phyloP scores from a whole-genome alignment of 2,329 filamentous ascomycete genomes.

The Neonectria coccinea region DNA sequence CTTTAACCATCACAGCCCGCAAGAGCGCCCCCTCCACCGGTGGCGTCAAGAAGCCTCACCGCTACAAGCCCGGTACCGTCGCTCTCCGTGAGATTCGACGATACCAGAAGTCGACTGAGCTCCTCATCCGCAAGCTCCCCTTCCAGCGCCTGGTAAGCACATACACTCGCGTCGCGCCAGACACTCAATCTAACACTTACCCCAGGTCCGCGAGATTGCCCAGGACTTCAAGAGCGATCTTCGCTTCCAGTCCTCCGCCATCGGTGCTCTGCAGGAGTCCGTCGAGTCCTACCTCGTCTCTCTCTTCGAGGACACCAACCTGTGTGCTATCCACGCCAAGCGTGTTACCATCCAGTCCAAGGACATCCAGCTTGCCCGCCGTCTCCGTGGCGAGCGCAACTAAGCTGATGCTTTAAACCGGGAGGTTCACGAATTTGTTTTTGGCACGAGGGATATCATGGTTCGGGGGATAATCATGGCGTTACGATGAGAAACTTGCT shows the following conservation, averaged over 20 bases:
- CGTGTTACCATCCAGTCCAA: conserved; percentile 98
- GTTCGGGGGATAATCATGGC: conserved; percentile 60
- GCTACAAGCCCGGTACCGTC: conserved; percentile 92
- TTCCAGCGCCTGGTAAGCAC: conserved; percentile 88
- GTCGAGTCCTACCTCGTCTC: conserved; percentile 99
- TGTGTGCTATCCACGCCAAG: conserved; percentile 99
- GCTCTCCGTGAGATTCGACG: conserved; percentile 98
- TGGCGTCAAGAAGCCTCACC: conserved; percentile 95
- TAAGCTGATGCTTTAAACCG: conserved; percentile 59
- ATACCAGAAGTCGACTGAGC: conserved; percentile 97
- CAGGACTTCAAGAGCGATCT: conserved; percentile 96
- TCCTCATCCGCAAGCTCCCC: conserved; percentile 95
- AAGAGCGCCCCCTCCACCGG: conserved; percentile 98
- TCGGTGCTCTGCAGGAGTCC: conserved; percentile 97
- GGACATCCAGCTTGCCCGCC: conserved; percentile 96
- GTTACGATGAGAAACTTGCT: conserved; percentile 56
- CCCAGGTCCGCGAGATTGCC: conserved; percentile 89
- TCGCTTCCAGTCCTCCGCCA: conserved; percentile 98
- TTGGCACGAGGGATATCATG: conserved; percentile 54
- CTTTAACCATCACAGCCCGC: conserved; percentile 64
- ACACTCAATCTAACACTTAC: conserved; percentile 24
- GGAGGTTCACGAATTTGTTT: conserved; percentile 57
- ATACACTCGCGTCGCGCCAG: rapidly evolving
- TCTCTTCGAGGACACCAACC: conserved; percentile 97
- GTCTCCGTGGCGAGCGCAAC: conserved; percentile 94